Evolutionary conservation across 106 monocot species (phyloP), one percentile per base, ranked within the genome.

Genomic region (Acanthochlamys bracteata): DNA sequence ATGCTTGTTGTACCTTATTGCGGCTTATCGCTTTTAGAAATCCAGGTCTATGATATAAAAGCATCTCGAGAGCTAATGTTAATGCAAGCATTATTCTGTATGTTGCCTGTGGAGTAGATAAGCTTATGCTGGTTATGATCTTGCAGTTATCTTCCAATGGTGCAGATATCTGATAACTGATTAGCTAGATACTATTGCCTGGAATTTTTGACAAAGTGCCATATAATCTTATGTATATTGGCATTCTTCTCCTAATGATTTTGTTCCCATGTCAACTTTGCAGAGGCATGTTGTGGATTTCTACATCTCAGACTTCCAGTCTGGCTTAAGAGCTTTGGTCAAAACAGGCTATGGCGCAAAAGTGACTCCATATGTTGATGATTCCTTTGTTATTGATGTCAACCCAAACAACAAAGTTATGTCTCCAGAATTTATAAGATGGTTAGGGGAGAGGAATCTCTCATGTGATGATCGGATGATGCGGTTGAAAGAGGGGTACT

Each of bases 401-500:
- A 78, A 78, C 46, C 72, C 81, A 24, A 59, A 72, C 26, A 84
- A 80, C 71, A 86, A 82, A 63, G 85, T 75, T 25, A 40, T 78
- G 59, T 72, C 81, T 19, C 74, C 85, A 11, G 85, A 78, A 21
- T 78, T 81, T 57, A 63, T 78, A 7, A 72, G 81, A 49, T 86
- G 85, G 85, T 69, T 86, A 47, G 58, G 68, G 40, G 66, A 75
- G 56, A 74, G 78, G 53, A 86, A 86, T 39, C 78, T 86, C 43
- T 78, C 85, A 24, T 72, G 75, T 46, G 81, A 81, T 63, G 81
- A 81, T 71, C 81, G 81, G 19, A 59, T 82, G 53, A 86, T 86
- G 85, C 85, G 78, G 43, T 68, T 86, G 75, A 86, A 86, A 73
- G 85, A 86, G 72, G 85, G 85, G 85, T 86, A 86, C 49, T 49